Evolutionary conservation across 306 rosid species (phyloP).

Genomic region (Benincasa hispida): DNA sequence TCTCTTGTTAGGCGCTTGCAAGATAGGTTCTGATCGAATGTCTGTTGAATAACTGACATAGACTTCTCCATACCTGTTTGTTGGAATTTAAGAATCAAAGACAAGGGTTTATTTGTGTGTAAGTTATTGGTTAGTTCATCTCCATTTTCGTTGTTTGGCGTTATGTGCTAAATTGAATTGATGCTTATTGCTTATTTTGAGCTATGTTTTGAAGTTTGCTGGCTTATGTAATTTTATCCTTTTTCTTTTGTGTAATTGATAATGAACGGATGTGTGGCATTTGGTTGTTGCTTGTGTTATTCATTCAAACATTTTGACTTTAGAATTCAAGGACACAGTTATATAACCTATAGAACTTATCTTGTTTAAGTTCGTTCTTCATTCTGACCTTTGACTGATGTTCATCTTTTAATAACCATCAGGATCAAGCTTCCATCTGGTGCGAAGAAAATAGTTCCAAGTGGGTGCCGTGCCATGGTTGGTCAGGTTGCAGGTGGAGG

Average conservation of each 20-base stretch:
- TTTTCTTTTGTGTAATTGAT: background rate
- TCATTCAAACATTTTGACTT: background rate
- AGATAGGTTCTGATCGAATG: background rate
- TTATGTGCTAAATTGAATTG: background rate
- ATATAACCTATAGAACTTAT: no score
- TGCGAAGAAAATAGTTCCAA: constrained; percentile 63
- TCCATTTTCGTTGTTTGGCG: background rate
- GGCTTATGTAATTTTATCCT: no score
- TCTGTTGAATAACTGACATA: background rate
- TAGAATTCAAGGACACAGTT: no score
- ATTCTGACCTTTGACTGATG: no score
- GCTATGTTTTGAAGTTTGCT: background rate
- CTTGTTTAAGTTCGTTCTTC: no score
- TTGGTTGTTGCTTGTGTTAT: background rate
- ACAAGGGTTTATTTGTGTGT: background rate
- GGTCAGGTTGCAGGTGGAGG: constrained; percentile 92
- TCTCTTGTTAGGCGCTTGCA: background rate
- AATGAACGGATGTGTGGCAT: background rate
- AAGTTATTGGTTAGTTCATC: background rate
- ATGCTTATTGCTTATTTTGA: background rate
- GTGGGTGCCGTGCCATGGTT: constrained; percentile 70
- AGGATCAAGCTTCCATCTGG: constrained; percentile 84
- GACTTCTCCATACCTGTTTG: background rate
- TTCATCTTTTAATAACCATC: background rate
- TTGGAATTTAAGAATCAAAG: background rate